phyloP scores from a whole-genome alignment of 139 green algal species.

The Chlorella sorokiniana region DNA sequence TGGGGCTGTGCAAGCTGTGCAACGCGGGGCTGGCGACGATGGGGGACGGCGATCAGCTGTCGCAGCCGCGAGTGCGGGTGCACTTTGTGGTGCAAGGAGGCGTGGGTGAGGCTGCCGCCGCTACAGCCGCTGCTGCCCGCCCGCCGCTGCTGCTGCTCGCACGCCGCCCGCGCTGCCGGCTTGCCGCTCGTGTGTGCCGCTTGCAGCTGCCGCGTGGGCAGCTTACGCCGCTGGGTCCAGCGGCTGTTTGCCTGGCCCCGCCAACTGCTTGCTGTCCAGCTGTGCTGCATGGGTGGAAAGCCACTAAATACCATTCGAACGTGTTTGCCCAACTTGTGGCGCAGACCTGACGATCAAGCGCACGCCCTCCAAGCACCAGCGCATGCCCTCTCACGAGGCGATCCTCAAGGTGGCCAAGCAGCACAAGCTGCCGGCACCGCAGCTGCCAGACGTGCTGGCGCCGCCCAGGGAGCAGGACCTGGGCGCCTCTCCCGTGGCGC shows the following conservation, averaged over 20 bases:
- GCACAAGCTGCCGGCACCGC: slow-evolving; percentile 41
- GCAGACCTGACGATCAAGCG: slow-evolving; percentile 36
- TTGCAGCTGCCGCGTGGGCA: background rate
- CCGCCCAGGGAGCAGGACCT: background rate
- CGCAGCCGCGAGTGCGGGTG: slow-evolving; percentile 45
- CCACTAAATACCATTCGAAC: background rate
- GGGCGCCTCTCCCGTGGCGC: background rate
- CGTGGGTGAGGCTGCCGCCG: slow-evolving; percentile 62
- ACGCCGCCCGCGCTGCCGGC: background rate
- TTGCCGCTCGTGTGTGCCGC: background rate
- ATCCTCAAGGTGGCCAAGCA: slow-evolving; percentile 55
- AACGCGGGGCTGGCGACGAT: slow-evolving; percentile 29
- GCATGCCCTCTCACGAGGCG: slow-evolving; percentile 83
- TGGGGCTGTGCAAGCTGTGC: slow-evolving; percentile 53
- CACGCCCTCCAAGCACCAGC: slow-evolving; percentile 43
- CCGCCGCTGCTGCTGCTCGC: background rate
- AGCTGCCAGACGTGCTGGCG: background rate
- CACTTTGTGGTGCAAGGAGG: slow-evolving; percentile 63
- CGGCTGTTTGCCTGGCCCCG: too few relatives aligned
- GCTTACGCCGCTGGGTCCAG: too few relatives aligned
- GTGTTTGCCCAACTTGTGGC: background rate
- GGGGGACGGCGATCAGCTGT: background rate
- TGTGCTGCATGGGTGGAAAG: background rate
- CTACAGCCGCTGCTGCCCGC: too few relatives aligned
- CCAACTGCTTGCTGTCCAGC: background rate